Evolutionary conservation across 139 green algal genomes (phyloP).

Genomic region (Chlamydomonas applanata): DNA sequence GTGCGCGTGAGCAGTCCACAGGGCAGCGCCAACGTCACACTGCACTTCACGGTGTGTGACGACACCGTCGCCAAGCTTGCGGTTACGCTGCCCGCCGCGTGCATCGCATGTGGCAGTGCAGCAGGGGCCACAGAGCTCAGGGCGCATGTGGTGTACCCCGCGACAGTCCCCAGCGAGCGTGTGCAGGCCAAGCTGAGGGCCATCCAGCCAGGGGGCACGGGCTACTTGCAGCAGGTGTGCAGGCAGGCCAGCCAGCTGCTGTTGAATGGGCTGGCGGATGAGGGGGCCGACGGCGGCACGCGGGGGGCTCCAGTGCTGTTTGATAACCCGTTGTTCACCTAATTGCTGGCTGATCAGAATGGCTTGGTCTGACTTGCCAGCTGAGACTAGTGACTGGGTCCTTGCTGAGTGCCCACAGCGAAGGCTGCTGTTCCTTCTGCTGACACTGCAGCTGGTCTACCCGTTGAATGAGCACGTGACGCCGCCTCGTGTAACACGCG

Average conservation of each 20-base stretch:
- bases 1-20: not conserved
- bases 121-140: not conserved
- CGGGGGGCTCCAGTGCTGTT: not conserved
- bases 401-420: too few relatives aligned
- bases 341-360: too few relatives aligned
- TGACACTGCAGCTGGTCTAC: too few relatives aligned
- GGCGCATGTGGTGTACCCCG: not conserved
- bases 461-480: too few relatives aligned
- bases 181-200: not conserved
- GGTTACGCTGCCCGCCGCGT: not conserved
- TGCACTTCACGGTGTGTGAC: not conserved
- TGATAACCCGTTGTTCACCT: conserved; percentile 1
- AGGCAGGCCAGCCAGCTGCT: not conserved
- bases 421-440: too few relatives aligned
- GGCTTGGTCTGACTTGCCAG: too few relatives aligned
- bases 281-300: not conserved
- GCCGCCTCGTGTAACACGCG: too few relatives aligned
- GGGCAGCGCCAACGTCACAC: not conserved
- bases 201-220: not conserved
- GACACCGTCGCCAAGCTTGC: not conserved
- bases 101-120: not conserved
- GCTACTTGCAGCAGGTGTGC: not conserved
- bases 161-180: too few relatives aligned
- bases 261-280: not conserved
- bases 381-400: too few relatives aligned